A percentile compares a stretch with the other conserved stretches of the same genome.
These are phyloP conservation scores for Lentinula guzmanii DNA, from an alignment of 768 basidiomycete genomes.

Conservation along the genomic window DNA sequence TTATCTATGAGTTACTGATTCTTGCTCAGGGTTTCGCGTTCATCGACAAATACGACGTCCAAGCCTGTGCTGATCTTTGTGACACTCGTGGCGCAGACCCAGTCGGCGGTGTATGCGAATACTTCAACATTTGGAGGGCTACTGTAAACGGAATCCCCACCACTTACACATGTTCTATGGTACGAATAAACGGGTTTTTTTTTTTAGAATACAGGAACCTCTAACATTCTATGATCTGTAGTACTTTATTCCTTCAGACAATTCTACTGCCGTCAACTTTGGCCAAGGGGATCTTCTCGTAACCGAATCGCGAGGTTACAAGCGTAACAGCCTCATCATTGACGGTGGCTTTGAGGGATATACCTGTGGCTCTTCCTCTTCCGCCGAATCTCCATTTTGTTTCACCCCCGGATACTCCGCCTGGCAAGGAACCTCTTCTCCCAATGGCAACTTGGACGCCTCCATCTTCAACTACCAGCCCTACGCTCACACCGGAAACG, in stretches of 20 bases:
- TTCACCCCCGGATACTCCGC: constrained; percentile 26
- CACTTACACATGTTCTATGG: constrained; percentile 13
- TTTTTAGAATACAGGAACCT: background rate
- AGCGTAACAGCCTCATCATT: constrained; percentile 27
- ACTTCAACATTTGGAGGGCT: constrained; percentile 51
- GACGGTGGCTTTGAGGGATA: constrained; percentile 42
- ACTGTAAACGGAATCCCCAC: constrained; percentile 10
- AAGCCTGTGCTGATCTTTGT: constrained; percentile 10
- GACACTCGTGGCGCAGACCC: constrained; percentile 12
- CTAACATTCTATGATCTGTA: constrained; percentile 9
- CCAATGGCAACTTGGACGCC: constrained; percentile 33
- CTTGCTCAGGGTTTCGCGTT: constrained; percentile 10
- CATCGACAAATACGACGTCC: constrained; percentile 10
- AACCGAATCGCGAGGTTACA: constrained; percentile 42
- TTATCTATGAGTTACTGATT: background rate
- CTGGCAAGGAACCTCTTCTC: constrained; percentile 36
- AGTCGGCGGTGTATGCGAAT: constrained; percentile 39
- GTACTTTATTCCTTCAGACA: constrained; percentile 41
- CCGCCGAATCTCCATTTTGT: constrained; percentile 31
- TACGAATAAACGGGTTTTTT: background rate
- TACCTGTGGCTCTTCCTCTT: constrained; percentile 8
- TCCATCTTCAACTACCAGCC: constrained; percentile 35
- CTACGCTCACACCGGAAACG: constrained; percentile 34
- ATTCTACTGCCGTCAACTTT: constrained; percentile 38
- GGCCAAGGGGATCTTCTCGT: constrained; percentile 41